Base-by-base conservation (phyloP, 1,284 basidiomycete species). In the Fistulinella cinereoalba region DNA sequence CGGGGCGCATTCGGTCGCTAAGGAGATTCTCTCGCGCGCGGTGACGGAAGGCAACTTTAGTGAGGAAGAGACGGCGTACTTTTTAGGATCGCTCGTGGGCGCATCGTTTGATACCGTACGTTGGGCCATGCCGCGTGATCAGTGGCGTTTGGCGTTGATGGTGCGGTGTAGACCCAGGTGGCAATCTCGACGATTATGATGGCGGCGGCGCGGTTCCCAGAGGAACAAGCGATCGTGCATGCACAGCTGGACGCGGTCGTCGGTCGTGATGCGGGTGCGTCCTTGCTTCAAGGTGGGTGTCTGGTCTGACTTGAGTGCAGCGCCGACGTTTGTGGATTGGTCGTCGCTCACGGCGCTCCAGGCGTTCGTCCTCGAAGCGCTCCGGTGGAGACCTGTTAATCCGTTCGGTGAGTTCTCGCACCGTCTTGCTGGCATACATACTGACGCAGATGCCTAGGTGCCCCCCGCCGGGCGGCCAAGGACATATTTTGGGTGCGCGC, bases 141-240 rank as follows among this genome's bases (percentile, higher is more conserved):
- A 5, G 7, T 31, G 28, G 11, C 28, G 11, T 31, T 15, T 13
- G 11, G 11, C 15, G 5, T 31, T 27, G 25, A 31, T 15, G 7
- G 7, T 23, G 6, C 6, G 31, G 15, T 31, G 18, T 48, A 77
- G 64, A 82, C 78, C 0, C 77, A 79, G 12, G 74, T 78, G 7
- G 85, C 79, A 0, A 79, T 88, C 39, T 77, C 74, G 32, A 71
- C 81, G 34, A 67, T 72, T 9, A 71, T 85, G 41, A 78, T 88
- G 75, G 83, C 85, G 0, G 80, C 85, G 2, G 82, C 83, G 0
- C 70, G 69, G 22, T 76, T 78, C 54, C 83, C 83, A 0, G 72
- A 80, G 11, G 68, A 74, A 1, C 80, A 83, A 44, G 67, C 60
- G 4, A 64, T 57, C 28, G 79, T 86, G 0, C 83, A 82, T 49